A percentile compares a stretch with the other conserved stretches of the same genome.
phyloP scores from a whole-genome alignment of 306 rosid species.

The Herpetospermum pedunculosum region DNA sequence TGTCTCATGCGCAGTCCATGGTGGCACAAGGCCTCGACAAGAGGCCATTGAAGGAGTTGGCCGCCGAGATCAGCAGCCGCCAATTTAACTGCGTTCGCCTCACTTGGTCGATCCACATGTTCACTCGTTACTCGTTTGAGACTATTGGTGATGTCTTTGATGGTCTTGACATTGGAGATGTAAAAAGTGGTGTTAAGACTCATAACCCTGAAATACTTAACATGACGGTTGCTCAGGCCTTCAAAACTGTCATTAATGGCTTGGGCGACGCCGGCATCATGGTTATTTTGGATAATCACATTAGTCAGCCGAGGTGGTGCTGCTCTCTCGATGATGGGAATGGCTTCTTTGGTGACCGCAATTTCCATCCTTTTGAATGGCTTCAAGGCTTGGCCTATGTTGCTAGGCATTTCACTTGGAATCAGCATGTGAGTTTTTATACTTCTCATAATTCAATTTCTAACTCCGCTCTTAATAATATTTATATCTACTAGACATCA shows the following conservation, averaged over 20 bases:
- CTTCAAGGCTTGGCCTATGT: constrained; percentile 29
- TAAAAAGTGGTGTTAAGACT: constrained; percentile 12
- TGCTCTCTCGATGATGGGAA: constrained; percentile 38
- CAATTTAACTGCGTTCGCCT: constrained; percentile 35
- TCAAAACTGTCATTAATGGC: constrained; percentile 19
- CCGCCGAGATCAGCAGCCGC: background rate
- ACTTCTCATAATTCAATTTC: too few species aligned
- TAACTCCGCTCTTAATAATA: too few species aligned
- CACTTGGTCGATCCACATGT: constrained; percentile 37
- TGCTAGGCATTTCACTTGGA: constrained; percentile 15
- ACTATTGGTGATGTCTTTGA: constrained; percentile 8
- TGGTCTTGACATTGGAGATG: constrained; percentile 5
- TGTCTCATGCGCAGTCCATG: constrained; percentile 35
- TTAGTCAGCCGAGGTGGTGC: constrained; percentile 47
- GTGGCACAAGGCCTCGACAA: constrained; percentile 37
- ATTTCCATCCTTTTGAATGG: constrained; percentile 44
- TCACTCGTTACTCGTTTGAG: constrained; percentile 19
- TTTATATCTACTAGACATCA: too few species aligned
- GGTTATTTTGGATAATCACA: constrained; percentile 43
- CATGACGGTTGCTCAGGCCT: constrained; percentile 25
- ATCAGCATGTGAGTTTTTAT: constrained; percentile 14
- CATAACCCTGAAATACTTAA: constrained; percentile 22
- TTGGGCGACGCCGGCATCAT: constrained; percentile 25
- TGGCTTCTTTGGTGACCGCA: constrained; percentile 39
- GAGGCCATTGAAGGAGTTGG: constrained; percentile 24